phyloP scores from a whole-genome alignment of 345 rosid species.

The Lagerstroemia speciosa region DNA sequence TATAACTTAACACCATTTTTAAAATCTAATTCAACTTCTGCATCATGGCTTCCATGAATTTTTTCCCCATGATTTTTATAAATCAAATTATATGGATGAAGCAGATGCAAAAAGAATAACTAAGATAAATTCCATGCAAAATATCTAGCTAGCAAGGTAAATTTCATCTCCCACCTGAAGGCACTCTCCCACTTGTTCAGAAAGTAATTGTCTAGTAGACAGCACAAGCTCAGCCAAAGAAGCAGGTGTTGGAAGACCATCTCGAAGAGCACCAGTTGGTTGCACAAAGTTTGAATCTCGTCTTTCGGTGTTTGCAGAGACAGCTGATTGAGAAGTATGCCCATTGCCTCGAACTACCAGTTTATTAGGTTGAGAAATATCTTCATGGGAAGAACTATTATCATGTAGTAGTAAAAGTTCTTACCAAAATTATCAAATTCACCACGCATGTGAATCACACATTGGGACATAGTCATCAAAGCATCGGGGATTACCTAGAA shows the following conservation, averaged over 20 bases:
- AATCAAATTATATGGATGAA: neutral
- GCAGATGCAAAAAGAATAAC: neutral
- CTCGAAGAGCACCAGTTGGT: constrained; percentile 22
- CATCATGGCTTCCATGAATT: neutral
- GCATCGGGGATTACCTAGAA: constrained; percentile 61
- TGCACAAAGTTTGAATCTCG: constrained; percentile 26
- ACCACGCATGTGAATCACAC: constrained; percentile 35
- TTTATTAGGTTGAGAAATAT: neutral
- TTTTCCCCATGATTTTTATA: too few relatives aligned
- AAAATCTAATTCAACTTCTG: neutral
- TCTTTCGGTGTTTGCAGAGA: constrained; percentile 19
- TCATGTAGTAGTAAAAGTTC: constrained; percentile 8
- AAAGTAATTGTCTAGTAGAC: constrained; percentile 50
- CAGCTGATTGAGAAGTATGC: constrained; percentile 23
- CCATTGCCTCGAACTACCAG: constrained; percentile 35
- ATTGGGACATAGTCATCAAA: constrained; percentile 56
- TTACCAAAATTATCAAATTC: constrained; percentile 46
- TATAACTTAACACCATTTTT: neutral
- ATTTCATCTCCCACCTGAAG: constrained; percentile 30
- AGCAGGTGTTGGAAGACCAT: constrained; percentile 65
- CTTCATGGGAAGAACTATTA: neutral
- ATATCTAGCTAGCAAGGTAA: neutral
- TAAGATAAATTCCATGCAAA: neutral
- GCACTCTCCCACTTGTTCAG: constrained; percentile 50
- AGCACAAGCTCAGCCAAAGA: constrained; percentile 51